Evolutionary conservation across 176 grass and related monocot genomes (phyloP).

Genomic region (Aegilops longissima): DNA sequence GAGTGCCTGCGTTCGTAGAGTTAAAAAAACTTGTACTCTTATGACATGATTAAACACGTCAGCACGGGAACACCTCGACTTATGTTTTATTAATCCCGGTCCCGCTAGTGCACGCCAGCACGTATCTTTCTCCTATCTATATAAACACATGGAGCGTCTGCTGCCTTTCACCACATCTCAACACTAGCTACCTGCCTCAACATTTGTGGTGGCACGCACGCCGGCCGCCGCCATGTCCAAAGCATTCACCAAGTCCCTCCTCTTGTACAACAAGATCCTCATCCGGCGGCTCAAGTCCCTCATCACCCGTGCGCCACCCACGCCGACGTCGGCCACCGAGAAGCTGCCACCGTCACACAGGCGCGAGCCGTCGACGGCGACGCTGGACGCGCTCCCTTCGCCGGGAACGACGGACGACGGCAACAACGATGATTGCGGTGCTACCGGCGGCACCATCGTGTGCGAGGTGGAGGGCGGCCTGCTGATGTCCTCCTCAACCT

Average conservation of each 20-base stretch:
- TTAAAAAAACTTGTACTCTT: too few relatives aligned
- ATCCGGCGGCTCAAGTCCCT: conserved; percentile 45
- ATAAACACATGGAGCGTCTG: neutral
- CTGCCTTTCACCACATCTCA: neutral
- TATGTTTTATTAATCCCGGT: too few relatives aligned
- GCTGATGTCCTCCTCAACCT: conserved; percentile 45
- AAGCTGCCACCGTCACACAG: neutral
- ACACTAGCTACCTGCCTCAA: neutral
- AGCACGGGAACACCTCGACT: too few relatives aligned
- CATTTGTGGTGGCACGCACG: neutral
- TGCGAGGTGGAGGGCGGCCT: conserved; percentile 65
- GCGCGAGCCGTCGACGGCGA: neutral
- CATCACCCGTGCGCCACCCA: conserved; percentile 11
- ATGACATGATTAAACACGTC: too few relatives aligned
- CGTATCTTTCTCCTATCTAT: neutral
- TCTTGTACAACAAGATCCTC: conserved; percentile 43
- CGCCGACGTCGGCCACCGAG: neutral
- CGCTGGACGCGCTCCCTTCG: conserved; percentile 21
- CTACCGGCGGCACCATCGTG: neutral
- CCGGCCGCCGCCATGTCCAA: conserved; percentile 44
- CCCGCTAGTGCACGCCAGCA: too few relatives aligned
- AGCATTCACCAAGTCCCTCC: conserved; percentile 41
- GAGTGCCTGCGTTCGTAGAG: too few relatives aligned
- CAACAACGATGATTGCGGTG: neutral
- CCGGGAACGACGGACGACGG: neutral